Base-by-base conservation (phyloP, 176 grass and related monocot species). In the Rhynchospora breviuscula region DNA sequence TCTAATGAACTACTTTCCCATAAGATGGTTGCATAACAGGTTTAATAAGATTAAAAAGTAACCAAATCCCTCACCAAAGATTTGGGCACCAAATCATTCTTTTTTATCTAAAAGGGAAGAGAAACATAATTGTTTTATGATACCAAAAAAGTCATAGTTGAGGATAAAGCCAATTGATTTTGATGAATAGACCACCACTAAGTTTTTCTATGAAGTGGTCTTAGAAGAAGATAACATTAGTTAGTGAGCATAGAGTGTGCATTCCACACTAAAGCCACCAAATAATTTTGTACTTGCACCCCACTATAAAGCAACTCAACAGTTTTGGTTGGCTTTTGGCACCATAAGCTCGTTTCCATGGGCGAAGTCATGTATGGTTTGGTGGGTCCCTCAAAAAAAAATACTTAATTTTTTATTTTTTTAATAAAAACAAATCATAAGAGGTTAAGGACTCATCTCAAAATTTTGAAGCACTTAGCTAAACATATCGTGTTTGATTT, bases 171-270 rank as follows among this genome's bases (percentile, higher is more conserved):
- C 80, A 67, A 64, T 58, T 75, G 62, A 31, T 46, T 52, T 86
- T 57, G 78, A 22, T 86, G 85, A 86, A 72, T 86, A 69, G 85
- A 81, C 73, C 45, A 60, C 62, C 85, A 86, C 85, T 70, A 68
- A 44, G 21, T 51, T 59, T 26, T 59, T 49, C 10, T 13, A 67
- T 17, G 10, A 77, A 85, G 83, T 75, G 67, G 61, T 26, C 3
- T 69, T 22, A 82, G 62, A 82, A 71, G 73, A 57, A 86, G 85
- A 81, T 86, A 80, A 81, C 61, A 69, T 86, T 60, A 61, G 74
- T 86, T 79, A 86, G 60, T 86, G 76, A 56, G 85, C 22, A 71
- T 66, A 48, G 63, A 86, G 85, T 86, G 66, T 86, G 85, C 63
- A 86, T 86, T 86, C 85, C 85, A 86, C 85, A 59, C 85, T 78